Percentiles rank a stretch among this genome's conserved stretches.
phyloP scores from a whole-genome alignment of 1,139 yeast genomes.

The Magnusiomyces suaveolens region DNA sequence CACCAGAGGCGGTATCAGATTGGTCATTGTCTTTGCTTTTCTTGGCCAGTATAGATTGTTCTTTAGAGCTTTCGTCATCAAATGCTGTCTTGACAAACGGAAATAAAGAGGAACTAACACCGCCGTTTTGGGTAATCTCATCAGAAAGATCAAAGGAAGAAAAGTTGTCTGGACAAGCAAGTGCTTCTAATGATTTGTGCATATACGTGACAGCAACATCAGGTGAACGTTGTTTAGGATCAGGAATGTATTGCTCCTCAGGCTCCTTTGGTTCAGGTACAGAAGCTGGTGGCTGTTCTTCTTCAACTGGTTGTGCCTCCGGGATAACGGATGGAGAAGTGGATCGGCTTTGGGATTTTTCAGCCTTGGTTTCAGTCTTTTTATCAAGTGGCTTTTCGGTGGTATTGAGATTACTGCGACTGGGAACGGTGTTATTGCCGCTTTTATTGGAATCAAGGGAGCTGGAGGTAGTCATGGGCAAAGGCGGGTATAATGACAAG shows the following conservation, averaged over 20 bases:
- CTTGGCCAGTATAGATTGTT: not conserved
- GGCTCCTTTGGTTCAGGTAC: not conserved
- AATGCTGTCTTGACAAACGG: not conserved
- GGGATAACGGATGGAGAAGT: not conserved
- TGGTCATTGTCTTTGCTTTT: not conserved
- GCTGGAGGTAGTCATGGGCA: conserved; percentile 22
- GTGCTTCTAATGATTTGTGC: not conserved
- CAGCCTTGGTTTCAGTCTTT: not conserved
- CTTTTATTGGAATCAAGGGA: not conserved
- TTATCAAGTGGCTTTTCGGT: too few species aligned
- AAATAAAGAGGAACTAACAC: not conserved
- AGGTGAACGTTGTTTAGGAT: not conserved
- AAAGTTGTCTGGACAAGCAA: not conserved
- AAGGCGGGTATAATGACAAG: conserved; percentile 29
- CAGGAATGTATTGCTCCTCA: not conserved
- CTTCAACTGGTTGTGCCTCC: not conserved
- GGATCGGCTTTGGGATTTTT: not conserved
- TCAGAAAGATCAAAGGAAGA: not conserved
- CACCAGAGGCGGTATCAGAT: not conserved
- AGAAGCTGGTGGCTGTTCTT: not conserved
- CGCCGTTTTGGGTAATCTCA: not conserved
- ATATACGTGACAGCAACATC: conserved; percentile 4
- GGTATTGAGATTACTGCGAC: not conserved
- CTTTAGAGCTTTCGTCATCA: not conserved
- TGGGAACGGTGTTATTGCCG: not conserved